phyloP scores from a whole-genome alignment of 2,329 filamentous ascomycete species.

The Cadophora sp. region DNA sequence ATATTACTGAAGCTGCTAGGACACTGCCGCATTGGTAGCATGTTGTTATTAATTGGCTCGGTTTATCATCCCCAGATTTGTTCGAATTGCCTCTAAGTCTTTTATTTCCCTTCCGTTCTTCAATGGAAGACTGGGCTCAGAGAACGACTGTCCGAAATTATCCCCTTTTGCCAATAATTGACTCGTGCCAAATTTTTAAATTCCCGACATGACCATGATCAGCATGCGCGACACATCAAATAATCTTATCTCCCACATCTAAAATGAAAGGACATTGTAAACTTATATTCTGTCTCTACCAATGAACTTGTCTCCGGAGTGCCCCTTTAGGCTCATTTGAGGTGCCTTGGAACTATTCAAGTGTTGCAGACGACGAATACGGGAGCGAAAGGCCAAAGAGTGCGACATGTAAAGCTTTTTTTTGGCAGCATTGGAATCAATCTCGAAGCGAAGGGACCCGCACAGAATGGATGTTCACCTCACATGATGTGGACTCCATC shows the following conservation, averaged over 20 bases:
- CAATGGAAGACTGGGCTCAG: too few relatives aligned
- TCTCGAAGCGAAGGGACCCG: too few relatives aligned
- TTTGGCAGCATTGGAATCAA: too few relatives aligned
- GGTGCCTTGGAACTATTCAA: background rate
- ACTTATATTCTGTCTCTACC: background rate
- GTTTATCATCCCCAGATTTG: too few relatives aligned
- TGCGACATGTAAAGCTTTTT: too few relatives aligned
- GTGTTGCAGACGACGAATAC: background rate
- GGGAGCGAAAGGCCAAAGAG: background rate
- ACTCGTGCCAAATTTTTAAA: background rate
- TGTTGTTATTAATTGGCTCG: too few relatives aligned
- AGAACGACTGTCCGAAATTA: background rate
- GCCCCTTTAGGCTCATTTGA: background rate
- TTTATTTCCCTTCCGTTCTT: too few relatives aligned
- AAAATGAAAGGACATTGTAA: background rate
- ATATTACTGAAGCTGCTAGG: too few relatives aligned
- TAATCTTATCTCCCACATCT: background rate
- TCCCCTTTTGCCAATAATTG: background rate
- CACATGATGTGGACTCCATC: too few relatives aligned
- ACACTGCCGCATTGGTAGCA: too few relatives aligned
- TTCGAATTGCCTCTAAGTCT: too few relatives aligned
- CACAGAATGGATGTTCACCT: too few relatives aligned
- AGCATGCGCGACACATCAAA: background rate
- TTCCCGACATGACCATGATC: background rate
- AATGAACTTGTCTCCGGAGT: background rate